Conservation (phyloP, 768 basidiomycete species). For the Serendipita indica region DNA sequence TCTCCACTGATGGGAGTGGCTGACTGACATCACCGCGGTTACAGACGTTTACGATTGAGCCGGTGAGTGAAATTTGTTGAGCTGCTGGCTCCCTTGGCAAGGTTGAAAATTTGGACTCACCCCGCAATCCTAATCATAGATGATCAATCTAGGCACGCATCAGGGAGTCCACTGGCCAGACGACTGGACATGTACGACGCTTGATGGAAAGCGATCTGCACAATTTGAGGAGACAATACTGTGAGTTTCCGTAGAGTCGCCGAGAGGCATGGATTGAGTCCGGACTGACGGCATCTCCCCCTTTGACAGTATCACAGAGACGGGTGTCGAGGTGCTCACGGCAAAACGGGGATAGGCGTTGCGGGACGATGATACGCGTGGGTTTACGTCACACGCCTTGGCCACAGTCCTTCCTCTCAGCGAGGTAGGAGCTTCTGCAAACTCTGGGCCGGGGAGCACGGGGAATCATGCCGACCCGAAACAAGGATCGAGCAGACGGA, state of each 20-base stretch:
- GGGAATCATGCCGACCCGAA: neutral
- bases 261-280: neutral
- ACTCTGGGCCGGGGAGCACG: neutral
- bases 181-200: constrained; percentile 91
- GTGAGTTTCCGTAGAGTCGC: constrained; percentile 34
- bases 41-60: constrained; percentile 57
- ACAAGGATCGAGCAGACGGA: neutral
- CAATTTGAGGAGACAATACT: constrained; percentile 96
- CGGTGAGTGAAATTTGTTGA: constrained; percentile 30
- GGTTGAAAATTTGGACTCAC: neutral
- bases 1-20: too few relatives aligned
- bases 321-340: constrained; percentile 78
- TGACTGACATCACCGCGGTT: constrained; percentile 7
- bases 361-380: neutral
- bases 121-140: constrained; percentile 31
- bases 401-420: neutral
- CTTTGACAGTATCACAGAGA: constrained; percentile 64
- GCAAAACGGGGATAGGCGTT: constrained; percentile 20
- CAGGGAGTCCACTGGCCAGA: constrained; percentile 78
- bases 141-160: constrained; percentile 78
- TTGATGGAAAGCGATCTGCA: constrained; percentile 80
- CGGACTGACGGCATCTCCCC: neutral
- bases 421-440: neutral
- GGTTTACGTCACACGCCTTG: constrained; percentile 2
- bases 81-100: constrained; percentile 10